Evolutionary conservation across 306 rosid genomes (phyloP), one percentile per base, ranked within the genome.

Genomic region (Vigna radiata): DNA sequence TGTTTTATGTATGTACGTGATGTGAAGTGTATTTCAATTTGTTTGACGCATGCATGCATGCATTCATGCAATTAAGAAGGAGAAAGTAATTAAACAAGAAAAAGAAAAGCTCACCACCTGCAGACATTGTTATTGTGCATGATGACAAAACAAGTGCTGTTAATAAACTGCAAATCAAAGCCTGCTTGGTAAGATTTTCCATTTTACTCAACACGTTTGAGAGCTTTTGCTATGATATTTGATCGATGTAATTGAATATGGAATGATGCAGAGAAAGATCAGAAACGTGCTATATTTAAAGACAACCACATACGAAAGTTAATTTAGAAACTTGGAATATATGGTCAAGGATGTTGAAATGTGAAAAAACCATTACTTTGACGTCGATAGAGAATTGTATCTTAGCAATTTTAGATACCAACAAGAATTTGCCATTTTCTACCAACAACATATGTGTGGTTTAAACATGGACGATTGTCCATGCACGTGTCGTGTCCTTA

Each of bases 61-160:
- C n/a, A n/a, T 4, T 4, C 31, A 21, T 16, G 12, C 29, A 64
- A 41, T 31, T 72, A 61, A 50, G 14, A 66, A 29, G 2, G 3
- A 8, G 10, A 41, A 41, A 41, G 46, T 41, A 41, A 41, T 41
- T 9, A 41, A 41, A 9, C 18, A 53, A 11, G 19, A 23, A 52
- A 44, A 80, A 39, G 29, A 1, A 52, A 44, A 64, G 1, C 85
- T 77, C 83, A 90, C 96, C 96, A 85, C 92, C 86, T 86, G 63
- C 46, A 69, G 87, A 78, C 76, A 69, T 33, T 69, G 75, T 27
- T 72, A 77, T 70, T 6, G 76, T 87, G 72, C 27, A 12, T 23
- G 85, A 77, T 5, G 75, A 48, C 71, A 77, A 73, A 72, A 77
- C 54, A 56, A 85, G 64, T 70, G 81, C 54, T 16, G 72, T 7